These are phyloP conservation scores for Chlamydomonas sp. DNA, from an alignment of 139 green algal genomes.

Conservation along the genomic window DNA sequence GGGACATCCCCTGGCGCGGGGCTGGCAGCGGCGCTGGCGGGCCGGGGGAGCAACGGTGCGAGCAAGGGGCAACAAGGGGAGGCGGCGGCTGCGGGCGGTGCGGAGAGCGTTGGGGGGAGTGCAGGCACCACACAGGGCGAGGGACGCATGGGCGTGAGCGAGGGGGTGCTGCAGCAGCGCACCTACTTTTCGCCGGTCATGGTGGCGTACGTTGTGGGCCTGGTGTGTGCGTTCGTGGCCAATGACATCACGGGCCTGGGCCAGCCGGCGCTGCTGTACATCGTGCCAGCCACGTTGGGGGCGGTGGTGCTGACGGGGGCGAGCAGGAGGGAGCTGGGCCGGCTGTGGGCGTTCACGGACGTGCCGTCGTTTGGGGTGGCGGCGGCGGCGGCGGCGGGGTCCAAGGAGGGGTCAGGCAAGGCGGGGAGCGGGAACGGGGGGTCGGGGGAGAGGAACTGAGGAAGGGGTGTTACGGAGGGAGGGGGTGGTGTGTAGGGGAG, in stretches of 20 bases:
- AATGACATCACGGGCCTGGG: conserved; percentile 86
- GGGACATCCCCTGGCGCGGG: background rate
- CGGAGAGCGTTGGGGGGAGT: background rate
- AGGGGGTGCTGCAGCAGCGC: conserved; percentile 75
- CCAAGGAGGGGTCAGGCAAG: too few relatives aligned
- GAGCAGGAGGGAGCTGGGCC: conserved; percentile 56
- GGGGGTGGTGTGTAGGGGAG: too few relatives aligned
- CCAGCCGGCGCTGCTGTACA: conserved; percentile 89
- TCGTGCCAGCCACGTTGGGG: conserved; percentile 37
- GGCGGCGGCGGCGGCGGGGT: too few relatives aligned
- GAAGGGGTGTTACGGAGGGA: too few relatives aligned
- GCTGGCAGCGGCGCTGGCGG: background rate
- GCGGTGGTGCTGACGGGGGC: conserved; percentile 57
- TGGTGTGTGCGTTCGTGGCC: conserved; percentile 81
- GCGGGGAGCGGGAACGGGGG: too few relatives aligned
- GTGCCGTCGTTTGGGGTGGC: conserved; percentile 41
- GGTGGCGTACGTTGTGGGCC: conserved; percentile 76
- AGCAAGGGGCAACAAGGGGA: background rate
- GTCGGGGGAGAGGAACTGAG: too few relatives aligned
- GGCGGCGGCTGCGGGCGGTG: background rate
- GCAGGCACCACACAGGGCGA: background rate
- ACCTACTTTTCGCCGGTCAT: conserved; percentile 80
- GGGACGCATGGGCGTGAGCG: conserved; percentile 42
- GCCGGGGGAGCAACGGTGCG: background rate
- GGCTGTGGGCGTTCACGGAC: conserved; percentile 76